Evolutionary conservation across 2,329 filamentous ascomycete genomes (phyloP).

Genomic region (Clarireedia paspali): DNA sequence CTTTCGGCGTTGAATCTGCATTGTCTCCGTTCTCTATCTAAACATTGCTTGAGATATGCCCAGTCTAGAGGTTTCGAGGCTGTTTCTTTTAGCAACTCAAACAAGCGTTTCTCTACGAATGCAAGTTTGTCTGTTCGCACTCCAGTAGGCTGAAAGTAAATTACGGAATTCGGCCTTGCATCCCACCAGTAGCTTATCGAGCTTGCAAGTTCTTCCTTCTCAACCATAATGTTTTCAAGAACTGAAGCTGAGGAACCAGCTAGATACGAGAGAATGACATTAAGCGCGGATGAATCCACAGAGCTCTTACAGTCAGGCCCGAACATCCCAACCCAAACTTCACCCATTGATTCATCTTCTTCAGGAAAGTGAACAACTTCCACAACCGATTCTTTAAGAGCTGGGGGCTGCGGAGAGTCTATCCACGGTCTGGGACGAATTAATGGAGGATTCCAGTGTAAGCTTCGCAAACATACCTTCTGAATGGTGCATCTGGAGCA

Average conservation of each 20-base stretch:
- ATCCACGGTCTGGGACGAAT: too few species aligned
- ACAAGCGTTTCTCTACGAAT: slow-evolving; percentile 77
- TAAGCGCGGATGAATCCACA: slow-evolving; percentile 62
- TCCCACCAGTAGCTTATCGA: slow-evolving; percentile 76
- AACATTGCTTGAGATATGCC: slow-evolving; percentile 81
- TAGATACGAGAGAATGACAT: slow-evolving; percentile 82
- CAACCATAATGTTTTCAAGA: slow-evolving; percentile 85
- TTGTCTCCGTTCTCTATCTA: slow-evolving; percentile 72
- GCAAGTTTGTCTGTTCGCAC: slow-evolving; percentile 81
- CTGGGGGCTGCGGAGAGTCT: too few species aligned
- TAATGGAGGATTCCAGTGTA: too few species aligned
- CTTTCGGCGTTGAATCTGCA: slow-evolving; percentile 79
- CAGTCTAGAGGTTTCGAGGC: slow-evolving; percentile 77
- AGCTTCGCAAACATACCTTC: too few species aligned
- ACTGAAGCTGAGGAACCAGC: slow-evolving; percentile 90
- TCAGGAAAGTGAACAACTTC: too few species aligned
- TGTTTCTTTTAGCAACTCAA: slow-evolving; percentile 75
- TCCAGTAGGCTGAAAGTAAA: slow-evolving; percentile 78
- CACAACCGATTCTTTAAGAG: too few species aligned
- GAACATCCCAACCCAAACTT: too few species aligned
- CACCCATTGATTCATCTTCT: too few species aligned
- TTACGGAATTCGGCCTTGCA: slow-evolving; percentile 69
- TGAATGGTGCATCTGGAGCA: too few species aligned
- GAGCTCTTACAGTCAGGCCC: slow-evolving; percentile 71
- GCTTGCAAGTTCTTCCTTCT: slow-evolving; percentile 86